Conservation (phyloP, 2,329 filamentous ascomycete species). For the Ceratocystis diversiconidia region DNA sequence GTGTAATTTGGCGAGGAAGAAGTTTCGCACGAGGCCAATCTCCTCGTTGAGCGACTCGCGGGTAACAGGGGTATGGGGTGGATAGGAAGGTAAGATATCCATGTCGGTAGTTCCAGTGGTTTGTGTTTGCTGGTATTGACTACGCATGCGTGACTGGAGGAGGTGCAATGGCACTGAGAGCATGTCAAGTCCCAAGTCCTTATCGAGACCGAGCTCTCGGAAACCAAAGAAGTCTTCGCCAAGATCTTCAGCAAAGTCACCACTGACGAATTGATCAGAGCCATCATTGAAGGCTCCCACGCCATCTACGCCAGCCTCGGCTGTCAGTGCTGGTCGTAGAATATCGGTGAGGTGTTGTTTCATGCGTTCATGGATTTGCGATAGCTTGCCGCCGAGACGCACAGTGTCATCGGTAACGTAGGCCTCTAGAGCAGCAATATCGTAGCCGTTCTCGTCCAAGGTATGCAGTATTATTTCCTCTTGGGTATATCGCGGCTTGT, state of each 20-base stretch:
- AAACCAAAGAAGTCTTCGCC: conserved; percentile 99
- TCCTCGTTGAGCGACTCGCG: conserved; percentile 62
- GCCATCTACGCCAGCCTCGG: conserved; percentile 65
- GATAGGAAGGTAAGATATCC: conserved; percentile 52
- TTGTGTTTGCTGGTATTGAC: conserved; percentile 64
- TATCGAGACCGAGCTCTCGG: conserved; percentile 82
- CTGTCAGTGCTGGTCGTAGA: conserved; percentile 68
- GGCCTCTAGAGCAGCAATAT: conserved; percentile 64
- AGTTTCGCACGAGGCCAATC: conserved; percentile 78
- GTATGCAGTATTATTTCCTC: conserved; percentile 84
- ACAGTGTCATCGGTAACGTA: conserved; percentile 95
- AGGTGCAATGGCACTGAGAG: conserved; percentile 88
- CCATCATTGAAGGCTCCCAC: conserved; percentile 88
- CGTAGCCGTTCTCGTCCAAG: conserved; percentile 68
- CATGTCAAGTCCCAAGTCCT: conserved; percentile 75
- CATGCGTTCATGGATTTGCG: conserved; percentile 84
- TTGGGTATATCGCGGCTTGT: conserved; percentile 55
- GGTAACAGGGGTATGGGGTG: conserved; percentile 63
- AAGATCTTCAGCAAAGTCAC: conserved; percentile 94
- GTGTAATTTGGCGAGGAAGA: conserved; percentile 79
- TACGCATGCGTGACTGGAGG: conserved; percentile 79
- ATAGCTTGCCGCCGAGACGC: conserved; percentile 62
- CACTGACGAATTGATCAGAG: conserved; percentile 90
- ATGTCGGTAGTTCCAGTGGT: conserved; percentile 44
- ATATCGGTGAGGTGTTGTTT: conserved; percentile 86